Evolutionary conservation across 305 asterid species (phyloP).

Genomic region (Solanum chacoense): DNA sequence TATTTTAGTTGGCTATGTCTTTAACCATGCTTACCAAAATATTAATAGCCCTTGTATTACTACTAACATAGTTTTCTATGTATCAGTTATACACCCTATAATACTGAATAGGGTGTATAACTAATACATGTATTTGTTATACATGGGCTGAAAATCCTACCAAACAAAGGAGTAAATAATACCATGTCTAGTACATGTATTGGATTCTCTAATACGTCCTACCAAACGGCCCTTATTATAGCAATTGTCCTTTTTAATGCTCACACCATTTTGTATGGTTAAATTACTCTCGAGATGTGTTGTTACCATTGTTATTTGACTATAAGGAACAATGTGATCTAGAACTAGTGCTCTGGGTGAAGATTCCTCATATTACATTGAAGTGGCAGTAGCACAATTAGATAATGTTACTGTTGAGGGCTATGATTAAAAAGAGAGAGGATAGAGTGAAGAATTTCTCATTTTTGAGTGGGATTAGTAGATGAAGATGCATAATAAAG

Average conservation of each 20-base stretch:
- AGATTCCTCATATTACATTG: neutral
- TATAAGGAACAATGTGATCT: neutral
- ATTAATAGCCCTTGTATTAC: neutral
- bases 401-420: neutral
- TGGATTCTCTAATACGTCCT: neutral
- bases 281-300: neutral
- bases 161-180: neutral
- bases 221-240: neutral
- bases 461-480: neutral
- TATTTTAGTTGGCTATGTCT: slow-evolving; percentile 32
- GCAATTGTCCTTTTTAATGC: neutral
- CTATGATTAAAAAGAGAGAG: slow-evolving; percentile 1
- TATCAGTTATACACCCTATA: neutral
- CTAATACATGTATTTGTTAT: neutral
- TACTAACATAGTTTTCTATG: neutral
- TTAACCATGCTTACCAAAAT: neutral
- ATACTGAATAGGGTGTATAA: neutral
- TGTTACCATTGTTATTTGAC: neutral
- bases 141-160: neutral
- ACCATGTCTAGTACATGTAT: neutral
- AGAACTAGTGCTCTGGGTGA: neutral
- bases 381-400: neutral
- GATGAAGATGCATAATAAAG: neutral
- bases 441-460: neutral
- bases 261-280: neutral